These are phyloP conservation scores for Colletotrichum euphorbiae DNA, from an alignment of 2,329 filamentous ascomycete genomes.

Conservation along the genomic window DNA sequence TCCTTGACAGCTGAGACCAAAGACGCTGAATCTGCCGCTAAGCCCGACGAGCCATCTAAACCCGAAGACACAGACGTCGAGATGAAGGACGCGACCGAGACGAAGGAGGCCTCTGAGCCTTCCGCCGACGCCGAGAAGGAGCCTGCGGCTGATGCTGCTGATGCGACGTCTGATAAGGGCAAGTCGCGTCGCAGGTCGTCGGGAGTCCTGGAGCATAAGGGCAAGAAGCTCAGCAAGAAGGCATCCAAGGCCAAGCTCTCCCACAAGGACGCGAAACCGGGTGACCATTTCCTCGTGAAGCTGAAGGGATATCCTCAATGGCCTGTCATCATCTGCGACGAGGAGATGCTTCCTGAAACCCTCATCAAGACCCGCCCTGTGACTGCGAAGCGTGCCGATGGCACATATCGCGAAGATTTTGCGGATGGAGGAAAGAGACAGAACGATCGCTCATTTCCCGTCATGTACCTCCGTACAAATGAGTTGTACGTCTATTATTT, in stretches of 20 bases:
- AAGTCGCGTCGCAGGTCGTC: slow-evolving; percentile 79
- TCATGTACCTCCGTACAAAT: slow-evolving; percentile 96
- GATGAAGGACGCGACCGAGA: slow-evolving; percentile 74
- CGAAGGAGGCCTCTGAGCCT: slow-evolving; percentile 49
- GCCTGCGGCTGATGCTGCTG: slow-evolving; percentile 47
- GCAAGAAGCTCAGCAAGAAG: slow-evolving; percentile 88
- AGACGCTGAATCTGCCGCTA: slow-evolving; percentile 46
- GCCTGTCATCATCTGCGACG: slow-evolving; percentile 94
- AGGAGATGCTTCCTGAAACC: slow-evolving; percentile 88
- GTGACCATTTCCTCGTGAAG: slow-evolving; percentile 91
- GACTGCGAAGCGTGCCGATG: slow-evolving; percentile 83
- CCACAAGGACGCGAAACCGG: slow-evolving; percentile 85
- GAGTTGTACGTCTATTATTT: slow-evolving; percentile 82
- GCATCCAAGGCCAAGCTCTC: slow-evolving; percentile 78
- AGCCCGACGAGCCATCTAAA: slow-evolving; percentile 47
- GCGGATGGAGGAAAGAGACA: slow-evolving; percentile 88
- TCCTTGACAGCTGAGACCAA: slow-evolving; percentile 44
- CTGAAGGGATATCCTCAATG: slow-evolving; percentile 95
- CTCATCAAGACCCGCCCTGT: slow-evolving; percentile 85
- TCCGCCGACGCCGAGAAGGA: slow-evolving; percentile 43
- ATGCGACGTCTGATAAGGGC: slow-evolving; percentile 52
- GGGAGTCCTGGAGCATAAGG: slow-evolving; percentile 73
- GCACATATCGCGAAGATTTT: slow-evolving; percentile 88
- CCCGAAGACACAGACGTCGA: slow-evolving; percentile 64
- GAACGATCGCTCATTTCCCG: slow-evolving; percentile 86